These are phyloP conservation scores for Agroathelia rolfsii DNA, from an alignment of 1,284 basidiomycete species.

Conservation along the genomic window DNA sequence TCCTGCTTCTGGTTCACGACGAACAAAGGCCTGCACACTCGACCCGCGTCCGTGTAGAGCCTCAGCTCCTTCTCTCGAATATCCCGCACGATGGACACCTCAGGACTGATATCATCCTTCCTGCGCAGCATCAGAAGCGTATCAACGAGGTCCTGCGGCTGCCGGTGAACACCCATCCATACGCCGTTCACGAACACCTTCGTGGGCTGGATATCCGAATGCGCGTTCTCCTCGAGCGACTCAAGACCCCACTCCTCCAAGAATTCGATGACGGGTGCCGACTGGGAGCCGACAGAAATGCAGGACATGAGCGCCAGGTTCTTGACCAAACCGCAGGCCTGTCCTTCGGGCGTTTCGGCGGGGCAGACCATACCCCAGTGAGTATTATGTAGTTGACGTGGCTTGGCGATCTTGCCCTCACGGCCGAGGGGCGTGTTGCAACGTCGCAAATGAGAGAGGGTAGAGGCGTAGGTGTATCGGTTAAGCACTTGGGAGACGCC, in stretches of 20 bases:
- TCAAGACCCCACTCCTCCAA: slow-evolving; percentile 97
- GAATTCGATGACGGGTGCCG: slow-evolving; percentile 96
- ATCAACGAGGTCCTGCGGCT: slow-evolving; percentile 86
- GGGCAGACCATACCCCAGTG: slow-evolving; percentile 99
- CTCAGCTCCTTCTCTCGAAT: slow-evolving; percentile 93
- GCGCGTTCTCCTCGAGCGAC: slow-evolving; percentile 83
- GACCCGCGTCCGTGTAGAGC: slow-evolving; percentile 93
- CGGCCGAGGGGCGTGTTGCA: slow-evolving; percentile 98
- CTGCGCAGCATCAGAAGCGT: slow-evolving; percentile 89
- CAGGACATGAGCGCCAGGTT: slow-evolving; percentile 97
- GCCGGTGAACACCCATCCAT: slow-evolving; percentile 99
- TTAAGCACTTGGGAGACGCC: slow-evolving; percentile 99
- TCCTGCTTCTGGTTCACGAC: slow-evolving; percentile 90
- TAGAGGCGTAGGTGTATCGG: slow-evolving; percentile 97
- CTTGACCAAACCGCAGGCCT: slow-evolving; percentile 98
- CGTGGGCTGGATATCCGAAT: slow-evolving; percentile 78
- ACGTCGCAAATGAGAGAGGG: slow-evolving; percentile 93
- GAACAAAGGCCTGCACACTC: slow-evolving; percentile 93
- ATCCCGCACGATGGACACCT: slow-evolving; percentile 95
- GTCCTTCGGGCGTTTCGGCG: slow-evolving; percentile 98
- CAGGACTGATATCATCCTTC: slow-evolving; percentile 92
- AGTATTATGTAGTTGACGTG: slow-evolving; percentile 97
- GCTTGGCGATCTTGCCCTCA: slow-evolving; percentile 99
- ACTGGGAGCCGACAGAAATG: slow-evolving; percentile 95
- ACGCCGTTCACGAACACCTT: slow-evolving; percentile 99